Percentiles rank a stretch among this genome's conserved stretches.
These are phyloP conservation scores for Asclepias syriaca DNA, from an alignment of 257 asterid genomes.

Conservation along the genomic window DNA sequence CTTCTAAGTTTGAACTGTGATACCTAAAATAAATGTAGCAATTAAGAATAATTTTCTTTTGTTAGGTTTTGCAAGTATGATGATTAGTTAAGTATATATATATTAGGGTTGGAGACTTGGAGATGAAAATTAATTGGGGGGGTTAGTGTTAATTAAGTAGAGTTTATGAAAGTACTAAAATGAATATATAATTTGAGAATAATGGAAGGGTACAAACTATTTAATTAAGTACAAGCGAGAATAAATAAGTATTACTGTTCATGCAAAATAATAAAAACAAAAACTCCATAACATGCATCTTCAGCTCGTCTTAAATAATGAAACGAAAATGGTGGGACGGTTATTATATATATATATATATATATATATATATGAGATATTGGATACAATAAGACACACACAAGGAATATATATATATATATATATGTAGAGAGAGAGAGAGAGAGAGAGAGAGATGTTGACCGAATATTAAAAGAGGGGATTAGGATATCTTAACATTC, in stretches of 20 bases:
- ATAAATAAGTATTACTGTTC: too few relatives aligned
- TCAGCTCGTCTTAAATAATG: background rate
- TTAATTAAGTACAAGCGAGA: background rate
- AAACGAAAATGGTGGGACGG: conserved; percentile 17
- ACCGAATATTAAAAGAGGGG: conserved; percentile 24
- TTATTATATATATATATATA: background rate
- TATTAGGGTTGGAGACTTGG: too few relatives aligned
- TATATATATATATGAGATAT: background rate
- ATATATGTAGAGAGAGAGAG: background rate
- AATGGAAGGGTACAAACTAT: background rate
- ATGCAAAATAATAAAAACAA: conserved; percentile 2
- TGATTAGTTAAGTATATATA: too few relatives aligned
- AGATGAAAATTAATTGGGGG: too few relatives aligned
- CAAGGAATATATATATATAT: conserved; percentile 18
- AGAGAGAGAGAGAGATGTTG: conserved; percentile 25
- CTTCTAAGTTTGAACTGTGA: too few relatives aligned
- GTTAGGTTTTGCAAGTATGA: too few relatives aligned
- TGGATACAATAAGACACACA: conserved; percentile 38
- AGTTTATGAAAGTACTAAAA: too few relatives aligned
- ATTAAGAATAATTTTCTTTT: too few relatives aligned
- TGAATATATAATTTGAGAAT: background rate
- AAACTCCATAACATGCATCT: background rate
- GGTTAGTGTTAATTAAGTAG: too few relatives aligned
- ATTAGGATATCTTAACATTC: conserved; percentile 23
- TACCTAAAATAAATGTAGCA: too few relatives aligned